Evolutionary conservation across 2,329 filamentous ascomycete genomes (phyloP).

Genomic region (Calonectria pseudoreteaudii): DNA sequence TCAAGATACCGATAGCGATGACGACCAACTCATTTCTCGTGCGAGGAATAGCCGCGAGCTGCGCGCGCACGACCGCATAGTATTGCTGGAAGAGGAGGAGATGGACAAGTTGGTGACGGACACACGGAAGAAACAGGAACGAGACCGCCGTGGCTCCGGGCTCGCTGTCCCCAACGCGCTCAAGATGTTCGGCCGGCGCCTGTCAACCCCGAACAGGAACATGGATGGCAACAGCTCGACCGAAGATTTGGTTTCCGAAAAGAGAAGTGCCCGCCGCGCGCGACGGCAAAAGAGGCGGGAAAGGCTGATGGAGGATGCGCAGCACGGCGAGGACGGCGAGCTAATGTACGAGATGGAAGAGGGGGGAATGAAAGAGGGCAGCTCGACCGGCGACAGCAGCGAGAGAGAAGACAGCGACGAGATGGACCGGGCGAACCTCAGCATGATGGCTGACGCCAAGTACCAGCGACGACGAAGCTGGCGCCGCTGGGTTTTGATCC

Average conservation of each 20-base stretch:
- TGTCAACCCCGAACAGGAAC: conserved; percentile 41
- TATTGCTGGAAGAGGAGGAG: conserved; percentile 83
- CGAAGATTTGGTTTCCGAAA: conserved; percentile 63
- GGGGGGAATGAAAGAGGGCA: conserved; percentile 76
- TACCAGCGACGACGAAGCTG: conserved; percentile 63
- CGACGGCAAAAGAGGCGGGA: conserved; percentile 66
- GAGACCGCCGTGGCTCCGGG: conserved; percentile 62
- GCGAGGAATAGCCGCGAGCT: conserved; percentile 78
- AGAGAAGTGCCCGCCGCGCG: conserved; percentile 60
- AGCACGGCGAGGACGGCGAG: conserved; percentile 76
- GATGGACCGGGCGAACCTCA: conserved; percentile 65
- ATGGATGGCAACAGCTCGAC: conserved; percentile 56
- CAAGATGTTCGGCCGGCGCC: conserved; percentile 54
- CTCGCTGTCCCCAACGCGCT: conserved; percentile 64
- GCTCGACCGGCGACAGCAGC: conserved; percentile 71
- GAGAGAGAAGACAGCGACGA: conserved; percentile 71
- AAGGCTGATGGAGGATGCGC: conserved; percentile 63
- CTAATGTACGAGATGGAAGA: conserved; percentile 94
- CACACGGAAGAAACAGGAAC: conserved; percentile 61
- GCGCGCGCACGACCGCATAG: conserved; percentile 74
- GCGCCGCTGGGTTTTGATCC: conserved; percentile 65
- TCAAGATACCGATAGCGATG: conserved; percentile 81
- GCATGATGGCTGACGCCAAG: conserved; percentile 61
- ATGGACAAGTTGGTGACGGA: conserved; percentile 70
- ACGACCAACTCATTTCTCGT: conserved; percentile 75